phyloP scores from a whole-genome alignment of 148 eudicot species.

The Amaranthus hypochondriacus region DNA sequence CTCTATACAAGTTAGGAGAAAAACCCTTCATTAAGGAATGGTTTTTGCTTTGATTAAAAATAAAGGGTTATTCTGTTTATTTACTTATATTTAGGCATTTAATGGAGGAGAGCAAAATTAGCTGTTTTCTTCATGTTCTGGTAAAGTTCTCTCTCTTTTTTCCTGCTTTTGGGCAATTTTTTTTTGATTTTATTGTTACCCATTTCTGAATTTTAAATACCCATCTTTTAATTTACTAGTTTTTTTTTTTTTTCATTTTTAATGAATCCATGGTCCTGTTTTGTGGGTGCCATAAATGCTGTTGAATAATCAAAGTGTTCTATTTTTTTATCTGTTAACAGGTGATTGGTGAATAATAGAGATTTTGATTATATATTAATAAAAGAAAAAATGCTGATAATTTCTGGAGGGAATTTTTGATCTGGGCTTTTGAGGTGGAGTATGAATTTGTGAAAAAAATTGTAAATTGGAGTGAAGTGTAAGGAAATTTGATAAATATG shows the following conservation, averaged over 20 bases:
- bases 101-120: slow-evolving; percentile 26
- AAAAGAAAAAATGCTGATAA: not conserved
- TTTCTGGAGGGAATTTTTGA: not conserved
- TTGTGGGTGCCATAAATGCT: not conserved
- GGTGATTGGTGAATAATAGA: slow-evolving; percentile 3
- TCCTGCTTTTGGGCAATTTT: not conserved
- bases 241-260: slow-evolving; percentile 7
- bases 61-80: slow-evolving; percentile 1
- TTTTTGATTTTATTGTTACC: slow-evolving; percentile 2
- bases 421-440: not conserved
- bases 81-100: not conserved
- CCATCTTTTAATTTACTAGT: slow-evolving; percentile 1
- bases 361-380: not conserved
- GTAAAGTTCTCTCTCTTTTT: slow-evolving; percentile 13
- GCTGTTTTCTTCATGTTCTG: slow-evolving; percentile 30
- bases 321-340: slow-evolving; percentile 4
- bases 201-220: not conserved
- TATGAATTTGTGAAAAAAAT: slow-evolving; percentile 17
- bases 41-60: slow-evolving; percentile 6
- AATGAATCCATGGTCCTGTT: not conserved
- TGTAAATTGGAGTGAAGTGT: not conserved
- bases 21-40: slow-evolving; percentile 12
- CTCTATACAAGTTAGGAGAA: not conserved
- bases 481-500: slow-evolving; percentile 9
- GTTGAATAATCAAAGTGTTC: not conserved